Evolutionary conservation across 306 rosid species (phyloP).

Genomic region (Sophora flavescens): DNA sequence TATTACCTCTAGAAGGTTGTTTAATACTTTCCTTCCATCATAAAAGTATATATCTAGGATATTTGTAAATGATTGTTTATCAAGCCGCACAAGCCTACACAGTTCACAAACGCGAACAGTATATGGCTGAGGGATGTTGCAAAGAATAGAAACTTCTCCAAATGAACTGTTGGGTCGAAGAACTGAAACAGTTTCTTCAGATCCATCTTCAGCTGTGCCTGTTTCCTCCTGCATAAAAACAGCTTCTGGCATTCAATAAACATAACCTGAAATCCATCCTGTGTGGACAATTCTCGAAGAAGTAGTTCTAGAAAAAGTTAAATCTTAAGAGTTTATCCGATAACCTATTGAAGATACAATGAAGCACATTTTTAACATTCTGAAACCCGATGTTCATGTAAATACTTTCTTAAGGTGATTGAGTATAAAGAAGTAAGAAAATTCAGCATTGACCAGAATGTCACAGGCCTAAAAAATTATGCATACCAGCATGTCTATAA

Average conservation of each 20-base stretch:
- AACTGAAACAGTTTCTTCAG: slow-evolving; percentile 71
- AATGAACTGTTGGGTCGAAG: slow-evolving; percentile 71
- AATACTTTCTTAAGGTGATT: slow-evolving; percentile 32
- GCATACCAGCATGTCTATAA: slow-evolving; percentile 2
- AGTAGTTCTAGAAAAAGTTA: slow-evolving; percentile 12
- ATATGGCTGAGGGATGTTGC: slow-evolving; percentile 95
- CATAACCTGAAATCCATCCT: slow-evolving; percentile 15
- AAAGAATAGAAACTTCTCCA: slow-evolving; percentile 90
- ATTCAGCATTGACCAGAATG: not conserved
- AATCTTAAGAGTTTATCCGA: not conserved
- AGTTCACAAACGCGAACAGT: slow-evolving; percentile 90
- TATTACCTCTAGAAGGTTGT: slow-evolving; percentile 93
- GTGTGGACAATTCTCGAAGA: not conserved
- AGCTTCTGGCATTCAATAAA: slow-evolving; percentile 28
- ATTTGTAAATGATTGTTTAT: slow-evolving; percentile 88
- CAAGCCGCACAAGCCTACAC: slow-evolving; percentile 89
- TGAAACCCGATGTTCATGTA: not conserved
- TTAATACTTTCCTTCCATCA: slow-evolving; percentile 89
- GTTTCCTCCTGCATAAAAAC: slow-evolving; percentile 74
- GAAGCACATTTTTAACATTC: slow-evolving; percentile 13
- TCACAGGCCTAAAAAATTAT: slow-evolving; percentile 13
- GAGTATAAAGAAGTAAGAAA: slow-evolving; percentile 7
- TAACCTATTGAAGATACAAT: slow-evolving; percentile 34
- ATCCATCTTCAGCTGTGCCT: slow-evolving; percentile 75
- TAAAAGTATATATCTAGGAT: slow-evolving; percentile 85